Evolutionary conservation across 2,329 filamentous ascomycete species (phyloP), one percentile per base, ranked within the genome.

Genomic region (Fusarium ramigenum): DNA sequence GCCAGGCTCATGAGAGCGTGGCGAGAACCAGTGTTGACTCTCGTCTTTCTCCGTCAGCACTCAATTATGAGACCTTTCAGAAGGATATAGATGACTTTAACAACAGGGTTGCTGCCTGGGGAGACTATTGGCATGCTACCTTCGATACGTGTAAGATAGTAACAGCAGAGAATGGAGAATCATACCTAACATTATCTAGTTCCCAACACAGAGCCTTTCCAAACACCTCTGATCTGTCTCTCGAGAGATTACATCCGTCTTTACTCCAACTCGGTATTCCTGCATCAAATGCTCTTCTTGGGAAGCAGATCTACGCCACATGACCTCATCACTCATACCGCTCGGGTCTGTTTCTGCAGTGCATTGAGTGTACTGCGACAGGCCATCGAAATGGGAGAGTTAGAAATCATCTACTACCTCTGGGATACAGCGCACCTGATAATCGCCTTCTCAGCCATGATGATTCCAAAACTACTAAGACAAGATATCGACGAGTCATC

Each of bases 391-490:
- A 18, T 65, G 4, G 59, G 60, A 4, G 34, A 56, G 12, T 10
- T 47, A 2, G 49, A 46, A 3, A 21, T 18, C 9, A 30, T 65
- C 7, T 64, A 47, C 28, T 65, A 65, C 18, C 47, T 65, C 10
- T 65, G 63, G 63, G 40, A 64, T 10, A 34, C 25, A 12, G 40
- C 40, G 2, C 60, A 65, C 16, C 19, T 7, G 1, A 65, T 64
- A 60, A 36, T 64, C 10, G 47, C 63, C 4, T 64, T 42, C 15
- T 47, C 63, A 6, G 30, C 40, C 15, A 65, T 65, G 59, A 43
- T 64, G 14, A 4, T 64, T 2, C 47, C 34, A 7, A 65, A 63
- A 16, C 23, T 63, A 5, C 6, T 65, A 1, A 11, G 18, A 9
- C 47, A 47, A 1, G 40, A 16, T 7, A 40, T 34, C 5, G 23